These are phyloP conservation scores for Erodium chrysanthum DNA, from an alignment of 441 rosid genomes.

Conservation along the genomic window DNA sequence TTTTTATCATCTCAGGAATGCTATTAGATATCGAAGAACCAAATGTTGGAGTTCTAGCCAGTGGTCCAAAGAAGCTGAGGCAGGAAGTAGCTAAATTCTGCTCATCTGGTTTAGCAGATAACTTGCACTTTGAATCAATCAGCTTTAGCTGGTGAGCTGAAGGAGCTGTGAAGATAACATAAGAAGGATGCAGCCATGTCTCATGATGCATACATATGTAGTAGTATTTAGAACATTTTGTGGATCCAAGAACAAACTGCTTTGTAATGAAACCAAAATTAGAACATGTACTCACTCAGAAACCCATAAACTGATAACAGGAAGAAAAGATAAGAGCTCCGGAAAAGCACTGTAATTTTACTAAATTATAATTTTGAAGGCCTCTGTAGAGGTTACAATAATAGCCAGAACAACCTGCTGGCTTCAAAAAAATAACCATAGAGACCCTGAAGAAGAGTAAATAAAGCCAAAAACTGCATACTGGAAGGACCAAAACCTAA, in stretches of 20 bases:
- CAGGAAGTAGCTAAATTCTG: constrained; percentile 25
- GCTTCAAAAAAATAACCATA: constrained; percentile 10
- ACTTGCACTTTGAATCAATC: constrained; percentile 25
- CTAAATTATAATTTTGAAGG: constrained; percentile 15
- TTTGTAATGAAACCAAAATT: background rate
- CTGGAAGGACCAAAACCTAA: no score
- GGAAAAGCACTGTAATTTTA: constrained; percentile 10
- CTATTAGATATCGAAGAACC: constrained; percentile 36
- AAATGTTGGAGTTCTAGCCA: constrained; percentile 54
- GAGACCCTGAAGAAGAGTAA: background rate
- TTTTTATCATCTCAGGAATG: constrained; percentile 26
- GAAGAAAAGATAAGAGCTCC: background rate
- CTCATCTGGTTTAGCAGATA: constrained; percentile 19
- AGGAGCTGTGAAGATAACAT: background rate
- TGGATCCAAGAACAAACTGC: background rate
- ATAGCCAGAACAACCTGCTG: constrained; percentile 12
- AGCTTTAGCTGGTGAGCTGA: constrained; percentile 28
- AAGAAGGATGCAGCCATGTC: no score
- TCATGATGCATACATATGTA: background rate
- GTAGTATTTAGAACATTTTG: background rate
- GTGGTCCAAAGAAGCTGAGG: constrained; percentile 47
- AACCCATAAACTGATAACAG: background rate
- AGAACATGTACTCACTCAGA: background rate
- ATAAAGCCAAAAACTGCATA: background rate
- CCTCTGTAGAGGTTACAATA: constrained; percentile 17